Percentiles rank a stretch among this genome's conserved stretches.
Evolutionary conservation across 495 filamentous ascomycete genomes (phyloP).

Genomic region (Xylaria longipes): DNA sequence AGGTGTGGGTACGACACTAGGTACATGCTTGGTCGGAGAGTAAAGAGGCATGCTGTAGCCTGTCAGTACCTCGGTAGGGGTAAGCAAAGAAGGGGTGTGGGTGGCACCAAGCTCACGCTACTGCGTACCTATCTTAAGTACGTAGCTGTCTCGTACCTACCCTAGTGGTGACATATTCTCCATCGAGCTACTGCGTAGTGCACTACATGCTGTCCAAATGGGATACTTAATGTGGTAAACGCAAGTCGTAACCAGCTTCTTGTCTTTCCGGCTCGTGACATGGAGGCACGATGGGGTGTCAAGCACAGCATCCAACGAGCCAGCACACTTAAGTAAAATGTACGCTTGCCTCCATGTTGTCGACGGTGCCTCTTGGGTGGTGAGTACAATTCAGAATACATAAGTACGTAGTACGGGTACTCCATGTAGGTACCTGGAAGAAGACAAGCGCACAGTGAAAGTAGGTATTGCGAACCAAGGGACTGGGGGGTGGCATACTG

Average conservation of each 20-base stretch:
- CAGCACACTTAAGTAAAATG: neutral
- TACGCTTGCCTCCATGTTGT: conserved; percentile 1
- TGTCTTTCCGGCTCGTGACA: neutral
- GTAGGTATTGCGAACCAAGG: neutral
- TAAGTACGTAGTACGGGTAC: neutral
- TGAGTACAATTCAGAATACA: conserved; percentile 1
- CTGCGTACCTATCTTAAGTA: conserved; percentile 26
- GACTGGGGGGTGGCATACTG: conserved; percentile 15
- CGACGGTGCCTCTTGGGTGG: neutral
- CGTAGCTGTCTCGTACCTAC: conserved; percentile 12
- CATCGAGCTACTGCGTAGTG: neutral
- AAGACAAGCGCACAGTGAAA: conserved; percentile 14
- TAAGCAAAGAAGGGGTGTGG: conserved; percentile 25
- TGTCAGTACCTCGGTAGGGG: conserved; percentile 7
- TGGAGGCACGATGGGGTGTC: neutral
- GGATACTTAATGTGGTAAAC: neutral
- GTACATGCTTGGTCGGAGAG: conserved; percentile 20
- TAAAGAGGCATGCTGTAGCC: conserved; percentile 11
- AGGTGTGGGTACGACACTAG: conserved; percentile 20
- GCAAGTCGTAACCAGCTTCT: neutral
- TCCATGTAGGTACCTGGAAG: neutral
- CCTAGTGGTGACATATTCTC: conserved; percentile 10
- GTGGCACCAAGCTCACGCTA: conserved; percentile 24
- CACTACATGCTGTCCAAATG: neutral
- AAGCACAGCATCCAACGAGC: neutral